Evolutionary conservation across 345 rosid species (phyloP), one percentile per base, ranked within the genome.

Genomic region (Eucalyptus sp.): DNA sequence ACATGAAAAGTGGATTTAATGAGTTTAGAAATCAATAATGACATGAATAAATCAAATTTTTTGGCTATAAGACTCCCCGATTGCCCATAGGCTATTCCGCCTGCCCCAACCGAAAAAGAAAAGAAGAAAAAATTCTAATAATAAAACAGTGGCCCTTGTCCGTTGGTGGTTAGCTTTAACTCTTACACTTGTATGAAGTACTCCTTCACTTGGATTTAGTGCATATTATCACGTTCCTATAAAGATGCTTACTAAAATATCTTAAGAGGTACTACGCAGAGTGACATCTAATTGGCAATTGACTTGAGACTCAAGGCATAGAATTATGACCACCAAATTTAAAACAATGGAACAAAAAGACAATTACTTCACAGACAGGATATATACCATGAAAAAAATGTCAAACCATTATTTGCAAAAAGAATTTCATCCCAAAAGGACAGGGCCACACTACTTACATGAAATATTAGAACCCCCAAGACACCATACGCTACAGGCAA

Each of bases 401-500:
- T 17, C 62, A 2, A 50, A 50, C 37, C 43, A 49, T 50, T 7
- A 46, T 86, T 50, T 50, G 27, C 62, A 31, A 86, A 54, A 86
- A 9, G 87, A 31, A 68, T 68, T 68, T 68, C 80, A 33, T 68
- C 80, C 43, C 80, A 87, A 24, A 60, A 87, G 43, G 41, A 48
- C 22, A 85, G 33, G 29, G 66, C 50, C 71, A 60, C 87, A 68
- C 51, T 49, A 81, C 99, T 93, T 94, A 97, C 99, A 91, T 97
- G 99, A 91, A 97, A 97, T 88, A 96, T 88, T 87, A 97, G 95
- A 90, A 97, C 94, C 81, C 97, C 99, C 91, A 97, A 90, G 50
- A 97, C 95, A 89, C 99, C 99, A 92, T 95, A 96, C 10, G 99
- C 99, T 87, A 97, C 89, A 85, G 99, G 99, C 94, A 97, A 92